Conservation (phyloP, 768 basidiomycete species). For the Auriscalpium microsporum region DNA sequence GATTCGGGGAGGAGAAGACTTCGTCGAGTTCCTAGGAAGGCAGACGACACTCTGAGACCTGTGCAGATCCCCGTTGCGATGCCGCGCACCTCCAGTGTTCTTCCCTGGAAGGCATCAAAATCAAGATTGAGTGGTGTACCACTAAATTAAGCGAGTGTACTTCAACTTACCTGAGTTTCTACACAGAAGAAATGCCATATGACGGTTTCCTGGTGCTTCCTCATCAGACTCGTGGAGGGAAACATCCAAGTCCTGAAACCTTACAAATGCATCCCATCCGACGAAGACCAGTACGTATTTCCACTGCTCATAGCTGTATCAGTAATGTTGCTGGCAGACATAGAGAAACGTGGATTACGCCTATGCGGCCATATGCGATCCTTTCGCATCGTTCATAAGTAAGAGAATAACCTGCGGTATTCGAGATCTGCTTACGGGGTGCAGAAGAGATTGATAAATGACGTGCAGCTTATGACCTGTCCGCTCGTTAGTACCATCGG, state of each 20-base stretch:
- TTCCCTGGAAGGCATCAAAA: not conserved
- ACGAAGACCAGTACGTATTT: conserved; percentile 1
- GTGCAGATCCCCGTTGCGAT: too few relatives aligned
- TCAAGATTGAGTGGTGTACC: not conserved
- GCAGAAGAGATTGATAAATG: conserved; percentile 4
- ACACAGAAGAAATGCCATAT: conserved; percentile 3
- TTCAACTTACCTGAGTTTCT: not conserved
- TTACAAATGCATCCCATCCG: conserved; percentile 1
- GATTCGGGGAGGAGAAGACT: not conserved
- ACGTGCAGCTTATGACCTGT: conserved; percentile 1
- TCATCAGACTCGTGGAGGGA: too few relatives aligned
- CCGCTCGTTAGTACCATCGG: too few relatives aligned
- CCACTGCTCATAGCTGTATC: not conserved
- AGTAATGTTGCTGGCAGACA: too few relatives aligned
- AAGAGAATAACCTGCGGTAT: not conserved
- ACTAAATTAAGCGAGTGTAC: not conserved
- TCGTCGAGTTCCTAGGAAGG: not conserved
- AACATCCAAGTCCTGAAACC: not conserved
- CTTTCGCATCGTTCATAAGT: not conserved
- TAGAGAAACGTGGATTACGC: not conserved
- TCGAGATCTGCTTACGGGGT: not conserved
- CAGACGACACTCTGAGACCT: not conserved
- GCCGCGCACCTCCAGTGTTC: not conserved
- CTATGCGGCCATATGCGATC: not conserved
- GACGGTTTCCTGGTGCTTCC: not conserved